A percentile compares a stretch with the other conserved stretches of the same genome.
phyloP scores from a whole-genome alignment of 306 rosid genomes.

The Sindora glabra region DNA sequence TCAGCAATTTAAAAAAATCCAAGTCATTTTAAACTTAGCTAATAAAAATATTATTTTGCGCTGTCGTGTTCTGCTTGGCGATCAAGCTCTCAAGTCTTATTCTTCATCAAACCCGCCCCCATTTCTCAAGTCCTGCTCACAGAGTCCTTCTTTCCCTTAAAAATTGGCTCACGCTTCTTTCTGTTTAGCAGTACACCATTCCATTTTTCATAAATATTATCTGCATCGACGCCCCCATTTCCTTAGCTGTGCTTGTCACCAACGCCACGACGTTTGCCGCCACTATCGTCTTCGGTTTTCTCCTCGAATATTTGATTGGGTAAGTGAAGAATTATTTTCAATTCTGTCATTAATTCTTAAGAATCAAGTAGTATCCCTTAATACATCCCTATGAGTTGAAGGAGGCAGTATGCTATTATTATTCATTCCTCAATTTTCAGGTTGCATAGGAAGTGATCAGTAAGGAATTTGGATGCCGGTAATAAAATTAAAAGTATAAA shows the following conservation, averaged over 20 bases:
- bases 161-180: conserved; percentile 73
- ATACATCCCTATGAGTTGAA: no score
- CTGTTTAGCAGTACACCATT: conserved; percentile 74
- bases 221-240: conserved; percentile 72
- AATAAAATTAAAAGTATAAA: no score
- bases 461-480: no score
- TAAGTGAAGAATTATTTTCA: no score
- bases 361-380: no score
- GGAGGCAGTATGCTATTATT: no score
- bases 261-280: conserved; percentile 90
- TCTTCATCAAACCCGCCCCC: conserved; percentile 15
- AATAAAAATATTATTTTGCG: conserved; percentile 90
- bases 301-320: conserved; percentile 81
- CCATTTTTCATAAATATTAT: conserved; percentile 68
- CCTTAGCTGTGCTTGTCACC: conserved; percentile 85
- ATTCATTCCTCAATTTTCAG: no score
- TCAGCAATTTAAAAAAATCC: no score
- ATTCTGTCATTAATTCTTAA: no score
- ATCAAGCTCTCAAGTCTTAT: conserved; percentile 54
- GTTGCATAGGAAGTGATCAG: no score
- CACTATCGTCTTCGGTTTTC: conserved; percentile 64
- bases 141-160: conserved; percentile 25
- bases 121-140: background rate
- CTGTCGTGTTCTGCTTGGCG: conserved; percentile 81
- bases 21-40: no score